Percentiles rank a stretch among this genome's conserved stretches.
phyloP scores from a whole-genome alignment of 2,329 filamentous ascomycete species.

The Zalaria sp. region DNA sequence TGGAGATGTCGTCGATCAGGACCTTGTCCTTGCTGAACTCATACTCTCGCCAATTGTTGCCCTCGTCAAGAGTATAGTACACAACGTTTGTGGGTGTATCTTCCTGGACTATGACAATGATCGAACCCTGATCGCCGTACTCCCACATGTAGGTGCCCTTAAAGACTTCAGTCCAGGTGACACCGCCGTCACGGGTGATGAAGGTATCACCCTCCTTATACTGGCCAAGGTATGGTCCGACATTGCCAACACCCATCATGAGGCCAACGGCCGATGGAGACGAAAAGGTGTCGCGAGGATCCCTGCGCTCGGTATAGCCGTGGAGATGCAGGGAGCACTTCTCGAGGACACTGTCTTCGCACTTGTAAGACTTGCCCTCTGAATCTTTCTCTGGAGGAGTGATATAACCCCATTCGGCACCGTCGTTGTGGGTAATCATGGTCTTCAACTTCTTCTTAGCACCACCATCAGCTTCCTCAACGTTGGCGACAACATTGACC shows the following conservation, averaged over 20 bases:
- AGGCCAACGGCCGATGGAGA: conserved; percentile 78
- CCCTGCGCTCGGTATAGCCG: conserved; percentile 79
- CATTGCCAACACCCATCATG: conserved; percentile 85
- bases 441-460: conserved; percentile 70
- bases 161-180: conserved; percentile 73
- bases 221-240: conserved; percentile 55
- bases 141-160: conserved; percentile 88
- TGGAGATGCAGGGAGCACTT: conserved; percentile 85
- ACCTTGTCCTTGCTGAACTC: conserved; percentile 56
- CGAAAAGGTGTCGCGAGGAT: conserved; percentile 74
- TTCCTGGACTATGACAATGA: conserved; percentile 75
- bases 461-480: conserved; percentile 46
- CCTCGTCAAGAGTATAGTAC: conserved; percentile 70
- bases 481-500: conserved; percentile 73
- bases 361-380: conserved; percentile 58
- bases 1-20: conserved; percentile 67
- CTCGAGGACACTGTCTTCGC: conserved; percentile 42
- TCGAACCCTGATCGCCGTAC: conserved; percentile 86
- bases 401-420: conserved; percentile 70
- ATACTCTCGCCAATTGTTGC: conserved; percentile 63
- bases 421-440: conserved; percentile 93
- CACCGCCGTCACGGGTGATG: conserved; percentile 79
- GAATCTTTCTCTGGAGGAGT: conserved; percentile 56
- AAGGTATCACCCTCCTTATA: conserved; percentile 73
- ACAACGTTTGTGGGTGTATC: conserved; percentile 51